phyloP scores from a whole-genome alignment of 192 early-diverging fungal species.

The Spinellus fusiger region DNA sequence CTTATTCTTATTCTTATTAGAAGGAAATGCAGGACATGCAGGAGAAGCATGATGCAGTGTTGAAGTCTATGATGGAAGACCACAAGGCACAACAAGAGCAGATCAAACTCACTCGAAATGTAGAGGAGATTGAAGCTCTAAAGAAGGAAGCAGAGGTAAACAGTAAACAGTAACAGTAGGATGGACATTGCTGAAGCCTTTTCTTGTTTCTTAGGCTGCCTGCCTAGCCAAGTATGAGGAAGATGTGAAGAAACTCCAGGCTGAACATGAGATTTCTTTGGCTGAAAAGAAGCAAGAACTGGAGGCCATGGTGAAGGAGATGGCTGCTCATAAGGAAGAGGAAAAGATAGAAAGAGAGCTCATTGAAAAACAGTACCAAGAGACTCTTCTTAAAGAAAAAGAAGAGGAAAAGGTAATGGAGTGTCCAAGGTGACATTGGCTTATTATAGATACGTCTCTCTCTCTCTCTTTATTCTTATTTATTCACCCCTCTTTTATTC shows the following conservation, averaged over 20 bases:
- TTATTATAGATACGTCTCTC: not conserved
- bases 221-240: constrained; percentile 5
- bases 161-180: not conserved
- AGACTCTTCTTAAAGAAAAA: not conserved
- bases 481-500: not conserved
- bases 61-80: not conserved
- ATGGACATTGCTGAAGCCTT: not conserved
- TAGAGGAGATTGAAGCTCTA: not conserved
- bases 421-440: not conserved
- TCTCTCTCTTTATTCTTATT: too few relatives aligned
- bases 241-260: not conserved
- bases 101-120: not conserved
- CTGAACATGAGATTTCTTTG: constrained; percentile 1
- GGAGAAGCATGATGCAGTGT: not conserved
- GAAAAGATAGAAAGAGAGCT: constrained; percentile 2
- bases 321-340: not conserved
- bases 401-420: not conserved
- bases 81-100: constrained; percentile 5
- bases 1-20: not conserved
- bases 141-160: not conserved
- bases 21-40: constrained; percentile 6
- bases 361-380: not conserved
- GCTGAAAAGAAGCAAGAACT: not conserved
- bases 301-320: constrained; percentile 4
- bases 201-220: not conserved